Evolutionary conservation across 331 rosid genomes (phyloP).

Genomic region (Prunus yedoensis): DNA sequence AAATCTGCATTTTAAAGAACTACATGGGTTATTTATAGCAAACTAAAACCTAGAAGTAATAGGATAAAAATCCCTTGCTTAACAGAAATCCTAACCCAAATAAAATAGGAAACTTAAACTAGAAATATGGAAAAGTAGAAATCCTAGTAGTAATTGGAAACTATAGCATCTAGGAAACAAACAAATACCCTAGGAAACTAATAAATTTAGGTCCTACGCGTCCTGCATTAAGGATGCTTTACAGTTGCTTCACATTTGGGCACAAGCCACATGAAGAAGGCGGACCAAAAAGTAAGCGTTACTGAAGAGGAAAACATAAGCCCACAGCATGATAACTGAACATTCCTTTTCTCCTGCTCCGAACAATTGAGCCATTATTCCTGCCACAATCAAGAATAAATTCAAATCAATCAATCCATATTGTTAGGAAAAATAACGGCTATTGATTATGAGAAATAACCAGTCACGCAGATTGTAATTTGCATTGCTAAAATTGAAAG

Average conservation of each 20-base stretch:
- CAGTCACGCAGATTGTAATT: not conserved
- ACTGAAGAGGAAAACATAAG: slow-evolving; percentile 40
- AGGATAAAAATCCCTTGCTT: too few species aligned
- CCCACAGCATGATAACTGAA: slow-evolving; percentile 41
- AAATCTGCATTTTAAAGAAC: too few species aligned
- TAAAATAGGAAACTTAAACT: too few species aligned
- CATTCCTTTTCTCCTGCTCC: slow-evolving; percentile 44
- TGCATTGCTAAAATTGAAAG: not conserved
- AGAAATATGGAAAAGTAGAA: too few species aligned
- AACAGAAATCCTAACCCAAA: too few species aligned
- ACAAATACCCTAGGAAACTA: too few species aligned
- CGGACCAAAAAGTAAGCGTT: slow-evolving; percentile 48
- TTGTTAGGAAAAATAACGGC: not conserved
- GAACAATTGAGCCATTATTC: slow-evolving; percentile 42
- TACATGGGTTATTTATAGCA: too few species aligned
- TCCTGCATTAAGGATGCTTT: not conserved
- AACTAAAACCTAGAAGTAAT: too few species aligned
- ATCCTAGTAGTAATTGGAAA: too few species aligned
- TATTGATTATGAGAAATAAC: not conserved
- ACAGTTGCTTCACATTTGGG: not conserved
- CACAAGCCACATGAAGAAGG: slow-evolving; percentile 45
- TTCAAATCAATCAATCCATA: not conserved
- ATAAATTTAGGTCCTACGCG: too few species aligned
- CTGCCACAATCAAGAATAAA: slow-evolving; percentile 8
- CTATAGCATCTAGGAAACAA: too few species aligned